phyloP scores from a whole-genome alignment of 257 asterid genomes.

The Leonotis leonurus region DNA sequence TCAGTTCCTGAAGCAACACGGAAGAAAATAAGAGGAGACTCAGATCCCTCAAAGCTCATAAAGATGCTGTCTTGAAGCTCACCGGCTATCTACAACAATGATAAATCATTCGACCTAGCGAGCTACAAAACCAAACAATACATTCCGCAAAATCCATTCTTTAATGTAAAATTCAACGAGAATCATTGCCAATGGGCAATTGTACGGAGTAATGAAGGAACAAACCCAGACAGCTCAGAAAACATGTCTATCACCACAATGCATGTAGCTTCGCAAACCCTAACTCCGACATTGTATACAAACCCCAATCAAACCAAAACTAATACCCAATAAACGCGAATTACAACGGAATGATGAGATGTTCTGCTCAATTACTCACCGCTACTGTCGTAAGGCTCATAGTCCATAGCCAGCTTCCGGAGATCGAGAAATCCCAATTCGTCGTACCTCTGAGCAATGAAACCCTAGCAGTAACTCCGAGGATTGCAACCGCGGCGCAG shows the following conservation, averaged over 20 bases:
- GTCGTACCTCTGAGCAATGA: conserved; percentile 16
- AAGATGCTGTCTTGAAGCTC: not conserved
- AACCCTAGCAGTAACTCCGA: conserved; percentile 18
- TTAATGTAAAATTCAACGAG: conserved; percentile 4
- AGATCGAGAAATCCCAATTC: conserved; percentile 19
- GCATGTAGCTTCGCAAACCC: conserved; percentile 21
- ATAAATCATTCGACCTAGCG: conserved; percentile 3
- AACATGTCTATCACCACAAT: conserved; percentile 12
- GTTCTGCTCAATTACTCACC: conserved; percentile 40
- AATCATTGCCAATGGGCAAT: not conserved
- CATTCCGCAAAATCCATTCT: conserved; percentile 1
- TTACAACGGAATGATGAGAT: not conserved
- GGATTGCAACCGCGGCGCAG: not conserved
- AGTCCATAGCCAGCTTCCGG: conserved; percentile 69
- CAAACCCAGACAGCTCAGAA: not conserved
- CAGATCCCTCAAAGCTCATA: not conserved
- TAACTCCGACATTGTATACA: conserved; percentile 14
- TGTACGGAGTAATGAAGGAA: not conserved
- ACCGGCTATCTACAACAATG: conserved; percentile 1
- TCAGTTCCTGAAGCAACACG: conserved; percentile 48
- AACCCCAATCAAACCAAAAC: not conserved
- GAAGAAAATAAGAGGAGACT: not conserved
- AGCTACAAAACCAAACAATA: not conserved
- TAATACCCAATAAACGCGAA: not conserved
- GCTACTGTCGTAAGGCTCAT: conserved; percentile 65